Evolutionary conservation across 805 yeast genomes (phyloP).

Genomic region (Candida morakotiae): DNA sequence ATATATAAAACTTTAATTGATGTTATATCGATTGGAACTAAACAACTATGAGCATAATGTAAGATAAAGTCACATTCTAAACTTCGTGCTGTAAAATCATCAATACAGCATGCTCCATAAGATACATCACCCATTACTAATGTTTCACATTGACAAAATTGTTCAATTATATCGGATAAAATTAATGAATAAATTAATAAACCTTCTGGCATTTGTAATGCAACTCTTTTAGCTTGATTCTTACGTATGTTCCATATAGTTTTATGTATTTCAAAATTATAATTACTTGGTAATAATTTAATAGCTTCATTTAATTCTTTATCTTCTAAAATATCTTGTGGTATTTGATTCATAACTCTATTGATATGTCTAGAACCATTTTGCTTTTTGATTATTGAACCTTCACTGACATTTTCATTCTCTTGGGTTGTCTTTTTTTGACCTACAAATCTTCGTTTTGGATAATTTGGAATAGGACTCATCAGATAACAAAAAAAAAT

Average conservation of each 20-base stretch:
- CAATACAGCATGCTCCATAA: conserved; percentile 98
- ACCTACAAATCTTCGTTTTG: conserved; percentile 63
- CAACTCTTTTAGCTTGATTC: conserved; percentile 73
- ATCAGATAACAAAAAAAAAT: not conserved
- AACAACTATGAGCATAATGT: conserved; percentile 96
- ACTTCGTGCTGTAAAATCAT: conserved; percentile 91
- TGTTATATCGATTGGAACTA: conserved; percentile 93
- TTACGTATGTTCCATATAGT: conserved; percentile 90
- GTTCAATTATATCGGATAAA: conserved; percentile 88
- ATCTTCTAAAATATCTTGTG: conserved; percentile 78
- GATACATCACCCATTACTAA: conserved; percentile 98
- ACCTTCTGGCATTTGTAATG: conserved; percentile 98
- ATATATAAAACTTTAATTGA: conserved; percentile 88
- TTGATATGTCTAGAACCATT: conserved; percentile 38
- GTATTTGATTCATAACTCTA: conserved; percentile 79
- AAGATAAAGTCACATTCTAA: conserved; percentile 91
- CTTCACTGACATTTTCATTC: conserved; percentile 5
- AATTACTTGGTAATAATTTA: conserved; percentile 77
- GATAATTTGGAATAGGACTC: conserved; percentile 16
- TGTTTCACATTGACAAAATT: conserved; percentile 82
- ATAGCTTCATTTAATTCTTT: conserved; percentile 81
- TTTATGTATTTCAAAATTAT: conserved; percentile 93
- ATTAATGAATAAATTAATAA: conserved; percentile 81
- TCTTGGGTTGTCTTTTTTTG: conserved; percentile 21
- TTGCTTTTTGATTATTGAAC: conserved; percentile 22